Base-by-base conservation (phyloP, 2,329 filamentous ascomycete species). In the Mycogone perniciosa region DNA sequence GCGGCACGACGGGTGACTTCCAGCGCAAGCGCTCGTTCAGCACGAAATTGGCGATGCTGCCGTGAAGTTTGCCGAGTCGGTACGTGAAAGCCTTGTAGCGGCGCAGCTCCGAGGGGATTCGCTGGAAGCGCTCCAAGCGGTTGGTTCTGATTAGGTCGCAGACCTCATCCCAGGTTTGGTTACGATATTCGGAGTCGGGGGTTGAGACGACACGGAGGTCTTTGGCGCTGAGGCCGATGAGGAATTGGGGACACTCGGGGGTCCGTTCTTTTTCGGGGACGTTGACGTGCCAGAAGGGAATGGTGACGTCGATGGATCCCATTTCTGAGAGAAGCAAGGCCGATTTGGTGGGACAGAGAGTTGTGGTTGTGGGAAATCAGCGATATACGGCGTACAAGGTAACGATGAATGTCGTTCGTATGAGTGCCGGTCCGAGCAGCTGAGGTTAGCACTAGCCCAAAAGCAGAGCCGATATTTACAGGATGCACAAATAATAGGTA, bases 271-370 rank as follows among this genome's bases (percentile, higher is more conserved):
- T 65, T 34, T 72, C 68, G 0, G 87, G 82, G 11, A 95, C 71
- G 66, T 96, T 96, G 67, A 86, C 77, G 56, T 92, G 85, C 90
- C 90, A 96, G 72, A 86, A 95, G 0, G 86, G 84, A 9, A 68
- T 53, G 52, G 61, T 67, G 33, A 52, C 50, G 37, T 56, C 50
- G 44, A 60, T 56, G 30, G 61, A 63, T 35, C 71, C 71, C 73
- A 76, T 75, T 44, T 33, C 33, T 13, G 9, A 30, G 13, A 46
- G 7, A 37, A 8, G 10, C 34, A 13, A 37, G 4, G 34, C 5
- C 10, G 34, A 8, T 8, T 9, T 10, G 30, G 11, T 26, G 29
- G 31, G 42, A 26, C 30, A n/a, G 13, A 13, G 30, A 33, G 11
- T 13, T 46, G 11, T 9, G 31, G 31, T 41, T 29, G 20, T 39